phyloP scores from a whole-genome alignment of 2,329 filamentous ascomycete genomes.

The Diaporthe destruens region DNA sequence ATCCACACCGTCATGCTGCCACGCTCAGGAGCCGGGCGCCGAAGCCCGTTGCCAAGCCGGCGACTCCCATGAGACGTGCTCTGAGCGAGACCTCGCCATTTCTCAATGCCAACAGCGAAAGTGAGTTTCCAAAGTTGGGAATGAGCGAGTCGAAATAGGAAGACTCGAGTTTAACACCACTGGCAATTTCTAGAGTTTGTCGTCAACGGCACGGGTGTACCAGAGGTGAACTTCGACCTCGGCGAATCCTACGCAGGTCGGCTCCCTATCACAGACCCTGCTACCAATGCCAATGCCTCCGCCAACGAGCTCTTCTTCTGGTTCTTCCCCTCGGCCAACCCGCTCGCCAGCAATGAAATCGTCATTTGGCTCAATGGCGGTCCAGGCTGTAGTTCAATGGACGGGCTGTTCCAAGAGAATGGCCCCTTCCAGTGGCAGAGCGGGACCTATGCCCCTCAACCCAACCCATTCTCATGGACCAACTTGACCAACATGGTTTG shows the following conservation, averaged over 20 bases:
- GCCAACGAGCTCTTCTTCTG: constrained; percentile 69
- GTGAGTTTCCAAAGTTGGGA: background rate
- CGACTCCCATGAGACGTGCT: background rate
- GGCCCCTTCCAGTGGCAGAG: constrained; percentile 76
- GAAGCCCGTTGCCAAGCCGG: constrained; percentile 10
- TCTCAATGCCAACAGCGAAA: constrained; percentile 5
- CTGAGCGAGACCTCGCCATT: background rate
- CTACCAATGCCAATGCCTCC: constrained; percentile 46
- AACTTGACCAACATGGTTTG: constrained; percentile 81
- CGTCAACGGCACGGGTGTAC: constrained; percentile 74
- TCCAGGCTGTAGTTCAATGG: constrained; percentile 68
- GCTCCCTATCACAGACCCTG: constrained; percentile 63
- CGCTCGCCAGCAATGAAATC: constrained; percentile 66
- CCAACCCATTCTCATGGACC: constrained; percentile 76
- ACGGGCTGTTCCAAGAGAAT: constrained; percentile 78
- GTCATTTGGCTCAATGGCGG: constrained; percentile 72
- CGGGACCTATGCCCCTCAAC: constrained; percentile 72
- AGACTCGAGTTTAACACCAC: background rate
- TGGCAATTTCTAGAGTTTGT: constrained; percentile 67
- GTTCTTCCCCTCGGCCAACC: constrained; percentile 72
- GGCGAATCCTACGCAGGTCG: constrained; percentile 74
- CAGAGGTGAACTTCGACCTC: constrained; percentile 77
- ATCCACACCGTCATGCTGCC: background rate
- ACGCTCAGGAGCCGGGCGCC: background rate
- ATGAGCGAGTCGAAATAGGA: background rate